Evolutionary conservation across 2,329 filamentous ascomycete species (phyloP).

Genomic region (Sporothrix curviconia): DNA sequence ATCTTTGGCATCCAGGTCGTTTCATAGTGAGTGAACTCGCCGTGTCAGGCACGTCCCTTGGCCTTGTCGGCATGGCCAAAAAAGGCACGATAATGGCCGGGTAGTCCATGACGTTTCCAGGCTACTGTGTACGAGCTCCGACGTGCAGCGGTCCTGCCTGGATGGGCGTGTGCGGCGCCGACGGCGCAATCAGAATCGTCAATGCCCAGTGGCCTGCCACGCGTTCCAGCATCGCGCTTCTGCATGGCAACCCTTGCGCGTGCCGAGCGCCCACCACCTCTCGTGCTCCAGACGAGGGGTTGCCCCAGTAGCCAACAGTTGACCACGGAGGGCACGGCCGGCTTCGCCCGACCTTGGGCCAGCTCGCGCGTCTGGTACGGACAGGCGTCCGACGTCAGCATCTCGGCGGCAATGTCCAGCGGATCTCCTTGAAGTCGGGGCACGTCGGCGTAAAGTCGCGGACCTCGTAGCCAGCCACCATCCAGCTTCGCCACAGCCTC

Average conservation of each 20-base stretch:
- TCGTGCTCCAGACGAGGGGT: constrained; percentile 15
- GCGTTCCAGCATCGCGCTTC: constrained; percentile 20
- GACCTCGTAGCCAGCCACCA: constrained; percentile 14
- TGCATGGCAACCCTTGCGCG: constrained; percentile 16
- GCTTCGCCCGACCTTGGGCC: constrained; percentile 16
- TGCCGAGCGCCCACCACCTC: constrained; percentile 17
- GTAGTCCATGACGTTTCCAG: constrained; percentile 20
- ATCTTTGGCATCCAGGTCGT: constrained; percentile 7
- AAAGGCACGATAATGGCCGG: constrained; percentile 17
- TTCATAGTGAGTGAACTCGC: background rate
- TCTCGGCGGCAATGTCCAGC: constrained; percentile 13
- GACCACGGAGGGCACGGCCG: constrained; percentile 14
- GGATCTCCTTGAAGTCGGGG: constrained; percentile 17
- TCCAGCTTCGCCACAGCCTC: constrained; percentile 12
- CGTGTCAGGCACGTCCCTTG: background rate
- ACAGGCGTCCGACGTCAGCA: constrained; percentile 17
- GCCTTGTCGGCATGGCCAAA: constrained; percentile 13
- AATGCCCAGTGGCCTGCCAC: constrained; percentile 16
- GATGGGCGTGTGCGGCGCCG: constrained; percentile 16
- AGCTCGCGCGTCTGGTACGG: constrained; percentile 18
- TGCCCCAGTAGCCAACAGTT: constrained; percentile 19
- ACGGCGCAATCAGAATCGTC: constrained; percentile 17
- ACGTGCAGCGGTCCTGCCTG: background rate
- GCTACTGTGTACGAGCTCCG: constrained; percentile 18
- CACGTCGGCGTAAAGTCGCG: constrained; percentile 18